Conservation (phyloP, 225 moss, liverwort and hornwort species). For the Pseudisothecium myosuroides region DNA sequence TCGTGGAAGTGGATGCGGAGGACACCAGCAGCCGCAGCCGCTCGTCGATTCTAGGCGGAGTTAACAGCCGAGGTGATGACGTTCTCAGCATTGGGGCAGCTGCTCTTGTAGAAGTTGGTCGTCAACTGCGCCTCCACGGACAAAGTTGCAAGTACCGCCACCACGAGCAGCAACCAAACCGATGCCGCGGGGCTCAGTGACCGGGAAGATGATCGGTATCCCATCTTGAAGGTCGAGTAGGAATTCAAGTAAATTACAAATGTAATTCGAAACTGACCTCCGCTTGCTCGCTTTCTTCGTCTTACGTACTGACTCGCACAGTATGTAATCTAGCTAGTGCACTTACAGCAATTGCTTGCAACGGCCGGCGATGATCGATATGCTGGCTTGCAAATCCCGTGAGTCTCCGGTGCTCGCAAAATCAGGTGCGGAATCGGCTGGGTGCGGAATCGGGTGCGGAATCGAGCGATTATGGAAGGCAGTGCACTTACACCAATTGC, state of each 20-base stretch:
- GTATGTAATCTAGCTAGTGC: neutral
- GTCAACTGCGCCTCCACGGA: neutral
- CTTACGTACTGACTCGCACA: neutral
- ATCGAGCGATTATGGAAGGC: too few relatives aligned
- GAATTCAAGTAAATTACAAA: neutral
- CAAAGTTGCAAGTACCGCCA: neutral
- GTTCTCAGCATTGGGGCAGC: neutral
- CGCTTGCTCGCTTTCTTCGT: neutral
- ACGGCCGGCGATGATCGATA: neutral
- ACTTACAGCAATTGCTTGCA: neutral
- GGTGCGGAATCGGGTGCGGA: too few relatives aligned
- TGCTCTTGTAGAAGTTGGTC: conserved; percentile 5
- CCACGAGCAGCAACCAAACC: neutral
- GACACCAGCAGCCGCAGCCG: neutral
- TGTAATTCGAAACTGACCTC: neutral
- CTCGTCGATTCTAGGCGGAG: neutral
- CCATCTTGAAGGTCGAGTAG: neutral
- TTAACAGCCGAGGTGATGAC: conserved; percentile 9
- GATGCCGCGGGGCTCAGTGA: neutral
- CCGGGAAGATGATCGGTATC: neutral
- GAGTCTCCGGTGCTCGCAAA: neutral
- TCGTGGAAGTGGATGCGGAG: conserved; percentile 6
- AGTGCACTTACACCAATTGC: too few relatives aligned
- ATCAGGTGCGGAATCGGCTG: too few relatives aligned
- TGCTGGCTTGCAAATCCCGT: neutral